A percentile compares a stretch with the other conserved stretches of the same genome.
Conservation (phyloP, 1,139 yeast species). For the Candida mesenterica region DNA sequence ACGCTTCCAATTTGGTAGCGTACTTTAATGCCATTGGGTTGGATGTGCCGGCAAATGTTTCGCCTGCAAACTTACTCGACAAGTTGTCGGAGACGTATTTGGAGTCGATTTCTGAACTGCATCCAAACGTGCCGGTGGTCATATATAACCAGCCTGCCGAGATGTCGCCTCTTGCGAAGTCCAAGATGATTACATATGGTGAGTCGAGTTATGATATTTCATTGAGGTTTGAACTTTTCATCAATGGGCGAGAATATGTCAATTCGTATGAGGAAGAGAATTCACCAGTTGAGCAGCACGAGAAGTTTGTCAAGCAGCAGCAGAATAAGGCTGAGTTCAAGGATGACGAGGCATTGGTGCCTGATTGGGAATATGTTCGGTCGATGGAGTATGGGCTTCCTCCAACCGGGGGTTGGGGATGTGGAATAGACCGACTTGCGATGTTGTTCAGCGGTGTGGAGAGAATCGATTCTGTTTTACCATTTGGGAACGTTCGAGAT, state of each 20-base stretch:
- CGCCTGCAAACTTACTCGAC: conserved; percentile 64
- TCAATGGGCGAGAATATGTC: conserved; percentile 75
- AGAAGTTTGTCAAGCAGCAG: conserved; percentile 61
- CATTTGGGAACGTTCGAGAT: conserved; percentile 80
- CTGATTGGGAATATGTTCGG: conserved; percentile 70
- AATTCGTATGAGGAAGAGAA: conserved; percentile 98
- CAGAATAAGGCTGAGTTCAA: conserved; percentile 41
- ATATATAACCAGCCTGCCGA: conserved; percentile 81
- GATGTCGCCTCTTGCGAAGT: conserved; percentile 87
- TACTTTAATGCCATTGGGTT: conserved; percentile 34
- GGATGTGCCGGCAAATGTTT: conserved; percentile 40
- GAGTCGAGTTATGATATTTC: conserved; percentile 47
- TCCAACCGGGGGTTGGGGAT: conserved; percentile 98
- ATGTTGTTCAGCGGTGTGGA: conserved; percentile 69
- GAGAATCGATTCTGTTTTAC: conserved; percentile 75
- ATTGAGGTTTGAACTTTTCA: conserved; percentile 78
- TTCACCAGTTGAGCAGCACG: conserved; percentile 66
- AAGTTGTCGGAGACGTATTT: conserved; percentile 58
- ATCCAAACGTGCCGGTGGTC: conserved; percentile 56
- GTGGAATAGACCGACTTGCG: conserved; percentile 85
- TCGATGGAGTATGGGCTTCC: conserved; percentile 93
- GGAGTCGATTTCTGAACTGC: conserved; percentile 55
- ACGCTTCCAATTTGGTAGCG: conserved; percentile 34
- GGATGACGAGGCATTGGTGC: conserved; percentile 65
- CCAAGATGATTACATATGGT: conserved; percentile 28